A percentile compares a stretch with the other conserved stretches of the same genome.
phyloP scores from a whole-genome alignment of 1,139 yeast species.

The Zygosaccharomyces sapae region DNA sequence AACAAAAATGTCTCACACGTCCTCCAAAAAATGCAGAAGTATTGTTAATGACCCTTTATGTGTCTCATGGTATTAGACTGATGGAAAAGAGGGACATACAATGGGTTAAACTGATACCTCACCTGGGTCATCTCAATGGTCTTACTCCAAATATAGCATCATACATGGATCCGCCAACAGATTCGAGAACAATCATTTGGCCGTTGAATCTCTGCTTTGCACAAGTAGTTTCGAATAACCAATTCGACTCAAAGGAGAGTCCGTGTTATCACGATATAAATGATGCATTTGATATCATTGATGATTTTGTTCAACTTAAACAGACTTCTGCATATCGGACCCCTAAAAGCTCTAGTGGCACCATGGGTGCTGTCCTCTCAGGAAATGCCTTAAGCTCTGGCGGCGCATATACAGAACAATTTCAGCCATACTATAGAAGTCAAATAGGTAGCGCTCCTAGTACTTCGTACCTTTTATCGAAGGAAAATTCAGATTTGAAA shows the following conservation, averaged over 20 bases:
- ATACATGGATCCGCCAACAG: slow-evolving; percentile 49
- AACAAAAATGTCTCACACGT: slow-evolving; percentile 43
- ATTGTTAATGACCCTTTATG: slow-evolving; percentile 46
- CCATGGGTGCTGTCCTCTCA: slow-evolving; percentile 22
- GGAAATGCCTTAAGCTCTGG: slow-evolving; percentile 34
- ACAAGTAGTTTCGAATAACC: slow-evolving; percentile 39
- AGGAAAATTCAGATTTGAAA: slow-evolving; percentile 13
- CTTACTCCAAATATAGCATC: slow-evolving; percentile 61
- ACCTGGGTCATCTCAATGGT: slow-evolving; percentile 62
- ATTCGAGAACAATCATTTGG: slow-evolving; percentile 62
- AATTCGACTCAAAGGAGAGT: slow-evolving; percentile 7
- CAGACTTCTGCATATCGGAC: slow-evolving; percentile 39
- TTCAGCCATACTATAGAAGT: slow-evolving; percentile 28
- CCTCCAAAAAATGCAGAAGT: slow-evolving; percentile 52
- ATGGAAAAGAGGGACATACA: slow-evolving; percentile 30
- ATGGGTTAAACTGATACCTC: slow-evolving; percentile 69
- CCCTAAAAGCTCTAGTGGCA: slow-evolving; percentile 31
- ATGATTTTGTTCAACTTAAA: slow-evolving; percentile 38
- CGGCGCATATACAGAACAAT: slow-evolving; percentile 35
- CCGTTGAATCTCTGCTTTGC: slow-evolving; percentile 62
- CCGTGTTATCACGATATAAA: slow-evolving; percentile 20
- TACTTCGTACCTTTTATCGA: slow-evolving; percentile 11
- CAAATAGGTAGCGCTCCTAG: slow-evolving; percentile 17
- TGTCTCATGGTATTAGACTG: slow-evolving; percentile 53
- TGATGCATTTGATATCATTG: slow-evolving; percentile 38